Base-by-base conservation (phyloP, 805 yeast species). In the Candida wancherniae region DNA sequence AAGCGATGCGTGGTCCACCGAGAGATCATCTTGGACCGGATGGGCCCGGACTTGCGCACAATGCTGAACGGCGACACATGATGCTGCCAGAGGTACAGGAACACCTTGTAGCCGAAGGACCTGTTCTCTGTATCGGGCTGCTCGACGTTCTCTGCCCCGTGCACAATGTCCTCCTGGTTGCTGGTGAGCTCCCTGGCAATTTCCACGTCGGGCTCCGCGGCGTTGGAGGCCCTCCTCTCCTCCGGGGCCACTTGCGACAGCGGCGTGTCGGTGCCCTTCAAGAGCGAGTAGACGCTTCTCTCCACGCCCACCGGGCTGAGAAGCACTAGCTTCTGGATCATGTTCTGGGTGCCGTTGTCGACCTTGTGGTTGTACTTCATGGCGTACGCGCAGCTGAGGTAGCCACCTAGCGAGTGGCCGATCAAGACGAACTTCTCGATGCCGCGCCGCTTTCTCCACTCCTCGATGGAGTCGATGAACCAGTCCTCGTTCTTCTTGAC, bases 11-110 rank as follows among this genome's bases (percentile, higher is more conserved):
- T 67, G 1, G 83, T 69, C 84, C 84, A 79, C 7, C 45, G 31
- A 3, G 76, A 64, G 9, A 75, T 61, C 16, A 70, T 22, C 36
- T 63, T 69, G 1, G 82, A 73, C 16, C 73, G 73, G 15, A 67
- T 42, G 3, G 83, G 83, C 0, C 83, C 84, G 4, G 53, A 25
- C 10, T 55, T 48, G 33, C 84, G 56, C 7, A 77, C 44, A 2
- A 77, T 30, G 2, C 71, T 47, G 40, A 79, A 73, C 0, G 84
- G 83, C 1, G 84, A 75, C 13, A 57, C 48, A 44, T 79, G 65
- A 11, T 51, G 51, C 11, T 63, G 61, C 86, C 86, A 79, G 29
- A 77, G 33, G 33, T 51, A 58, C 3, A 54, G 53, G 24, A 37
- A 17, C 9, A 34, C 10, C 16, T 33, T 33, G 4, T 16, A 7